Evolutionary conservation across 2,329 filamentous ascomycete genomes (phyloP).

Genomic region (Rachicladosporium sp.): DNA sequence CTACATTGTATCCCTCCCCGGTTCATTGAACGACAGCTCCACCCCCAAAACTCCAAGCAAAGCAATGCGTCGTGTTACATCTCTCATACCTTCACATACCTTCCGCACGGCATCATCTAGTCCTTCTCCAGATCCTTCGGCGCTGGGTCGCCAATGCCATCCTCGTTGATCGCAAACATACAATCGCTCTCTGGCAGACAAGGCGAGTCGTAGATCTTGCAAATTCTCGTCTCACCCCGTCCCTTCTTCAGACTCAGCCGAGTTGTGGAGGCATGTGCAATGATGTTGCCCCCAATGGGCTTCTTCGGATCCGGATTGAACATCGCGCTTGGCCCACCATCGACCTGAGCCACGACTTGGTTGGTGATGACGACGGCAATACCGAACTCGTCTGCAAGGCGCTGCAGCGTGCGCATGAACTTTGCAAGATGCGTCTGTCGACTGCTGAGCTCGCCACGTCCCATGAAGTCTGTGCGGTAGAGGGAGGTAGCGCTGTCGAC

Average conservation of each 20-base stretch:
- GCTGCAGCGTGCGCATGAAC: conserved; percentile 74
- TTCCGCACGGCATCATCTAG: no score
- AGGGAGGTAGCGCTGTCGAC: conserved; percentile 93
- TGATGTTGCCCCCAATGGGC: conserved; percentile 96
- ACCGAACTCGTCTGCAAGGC: conserved; percentile 70
- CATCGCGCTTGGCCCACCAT: conserved; percentile 92
- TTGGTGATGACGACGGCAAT: conserved; percentile 98
- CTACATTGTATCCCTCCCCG: no score
- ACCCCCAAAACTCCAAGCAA: no score
- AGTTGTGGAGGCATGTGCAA: conserved; percentile 93
- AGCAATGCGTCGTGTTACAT: no score
- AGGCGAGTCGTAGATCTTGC: conserved; percentile 98
- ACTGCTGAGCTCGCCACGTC: conserved; percentile 91
- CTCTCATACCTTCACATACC: no score
- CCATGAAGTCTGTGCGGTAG: conserved; percentile 92
- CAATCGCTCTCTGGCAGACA: conserved; percentile 95
- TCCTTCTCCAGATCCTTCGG: conserved; percentile 93
- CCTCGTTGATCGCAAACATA: conserved; percentile 91
- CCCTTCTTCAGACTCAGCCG: conserved; percentile 92
- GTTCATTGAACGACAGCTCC: no score
- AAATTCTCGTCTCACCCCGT: conserved; percentile 85
- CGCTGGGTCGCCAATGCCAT: conserved; percentile 88
- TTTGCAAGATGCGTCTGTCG: conserved; percentile 81
- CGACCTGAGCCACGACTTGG: conserved; percentile 95
- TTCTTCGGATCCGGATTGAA: conserved; percentile 99